A percentile compares a stretch with the other conserved stretches of the same genome.
These are phyloP conservation scores for Adansonia rubrostipa DNA, from an alignment of 441 rosid species.

Conservation along the genomic window DNA sequence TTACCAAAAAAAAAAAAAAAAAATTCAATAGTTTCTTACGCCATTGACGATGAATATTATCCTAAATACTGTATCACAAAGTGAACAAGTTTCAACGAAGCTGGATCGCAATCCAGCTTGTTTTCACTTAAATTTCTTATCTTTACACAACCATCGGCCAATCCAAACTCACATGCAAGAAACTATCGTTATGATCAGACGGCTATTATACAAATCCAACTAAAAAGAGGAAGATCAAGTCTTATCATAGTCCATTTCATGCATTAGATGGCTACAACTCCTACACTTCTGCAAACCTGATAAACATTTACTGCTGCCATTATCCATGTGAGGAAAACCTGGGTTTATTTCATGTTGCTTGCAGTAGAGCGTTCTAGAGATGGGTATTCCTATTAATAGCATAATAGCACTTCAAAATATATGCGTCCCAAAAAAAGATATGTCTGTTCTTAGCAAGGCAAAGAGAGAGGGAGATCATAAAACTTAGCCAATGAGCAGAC, in stretches of 20 bases:
- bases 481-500: background rate
- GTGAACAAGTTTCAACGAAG: background rate
- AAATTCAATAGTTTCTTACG: constrained; percentile 11
- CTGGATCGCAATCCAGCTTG: background rate
- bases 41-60: background rate
- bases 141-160: constrained; percentile 10
- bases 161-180: constrained; percentile 9
- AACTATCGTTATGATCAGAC: background rate
- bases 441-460: background rate
- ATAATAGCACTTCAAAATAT: background rate
- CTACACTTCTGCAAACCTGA: background rate
- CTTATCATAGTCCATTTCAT: constrained; percentile 9
- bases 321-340: background rate
- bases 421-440: background rate
- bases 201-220: background rate
- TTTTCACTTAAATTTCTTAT: constrained; percentile 3
- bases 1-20: background rate
- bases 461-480: constrained; percentile 6
- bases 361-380: background rate
- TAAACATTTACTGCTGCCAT: background rate
- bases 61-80: constrained; percentile 10
- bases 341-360: background rate
- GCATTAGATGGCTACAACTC: background rate
- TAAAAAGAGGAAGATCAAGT: background rate
- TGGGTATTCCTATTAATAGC: background rate